phyloP scores from a whole-genome alignment of 148 eudicot species.

The Chenopodium formosanum region DNA sequence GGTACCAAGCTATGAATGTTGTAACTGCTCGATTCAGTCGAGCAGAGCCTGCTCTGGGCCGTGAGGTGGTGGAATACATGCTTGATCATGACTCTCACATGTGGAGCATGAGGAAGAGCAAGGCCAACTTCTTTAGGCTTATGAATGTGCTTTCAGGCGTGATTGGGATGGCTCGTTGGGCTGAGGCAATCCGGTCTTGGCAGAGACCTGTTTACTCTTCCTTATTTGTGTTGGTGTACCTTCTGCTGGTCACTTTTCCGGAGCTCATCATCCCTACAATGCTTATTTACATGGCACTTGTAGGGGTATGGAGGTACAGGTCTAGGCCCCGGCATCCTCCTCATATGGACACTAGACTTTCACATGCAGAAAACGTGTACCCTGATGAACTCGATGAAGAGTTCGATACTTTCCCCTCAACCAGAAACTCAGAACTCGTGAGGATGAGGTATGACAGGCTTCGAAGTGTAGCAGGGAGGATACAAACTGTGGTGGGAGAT shows the following conservation, averaged over 20 bases:
- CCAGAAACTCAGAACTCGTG: constrained; percentile 54
- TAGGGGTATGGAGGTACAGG: constrained; percentile 68
- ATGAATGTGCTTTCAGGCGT: constrained; percentile 52
- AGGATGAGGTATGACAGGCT: constrained; percentile 82
- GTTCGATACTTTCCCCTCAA: constrained; percentile 76
- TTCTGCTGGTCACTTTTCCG: constrained; percentile 53
- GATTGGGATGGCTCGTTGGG: constrained; percentile 35
- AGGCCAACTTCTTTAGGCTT: constrained; percentile 82
- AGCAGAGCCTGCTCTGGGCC: constrained; percentile 80
- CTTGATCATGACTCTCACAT: constrained; percentile 86
- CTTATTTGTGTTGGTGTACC: constrained; percentile 35
- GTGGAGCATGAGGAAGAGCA: constrained; percentile 99
- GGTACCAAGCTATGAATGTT: constrained; percentile 80
- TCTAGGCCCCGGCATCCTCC: constrained; percentile 72
- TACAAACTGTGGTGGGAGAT: constrained; percentile 86
- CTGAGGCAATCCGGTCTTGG: constrained; percentile 64
- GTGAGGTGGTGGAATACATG: constrained; percentile 96
- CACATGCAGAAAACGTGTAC: constrained; percentile 52
- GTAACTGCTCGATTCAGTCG: constrained; percentile 64
- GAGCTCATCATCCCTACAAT: constrained; percentile 62
- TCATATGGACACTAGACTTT: constrained; percentile 81
- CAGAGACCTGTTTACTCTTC: constrained; percentile 55
- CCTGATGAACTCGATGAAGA: constrained; percentile 92
- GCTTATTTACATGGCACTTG: constrained; percentile 37
- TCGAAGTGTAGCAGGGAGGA: constrained; percentile 88